Evolutionary conservation across 2,329 filamentous ascomycete species (phyloP).

Genomic region (Apiospora saccharicola): DNA sequence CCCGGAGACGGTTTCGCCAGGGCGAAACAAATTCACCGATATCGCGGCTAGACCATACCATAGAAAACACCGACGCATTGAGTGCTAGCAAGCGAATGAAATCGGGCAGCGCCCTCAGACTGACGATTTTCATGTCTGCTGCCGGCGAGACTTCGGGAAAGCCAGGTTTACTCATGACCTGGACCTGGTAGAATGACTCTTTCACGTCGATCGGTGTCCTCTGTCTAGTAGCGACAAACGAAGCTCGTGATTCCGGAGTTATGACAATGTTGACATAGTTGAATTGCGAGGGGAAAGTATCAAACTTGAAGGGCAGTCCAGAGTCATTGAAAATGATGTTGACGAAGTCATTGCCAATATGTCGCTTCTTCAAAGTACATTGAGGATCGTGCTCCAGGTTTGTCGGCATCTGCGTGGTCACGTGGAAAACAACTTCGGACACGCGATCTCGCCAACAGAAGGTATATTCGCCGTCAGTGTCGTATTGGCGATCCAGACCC

Average conservation of each 20-base stretch:
- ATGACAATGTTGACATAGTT: slow-evolving; percentile 98
- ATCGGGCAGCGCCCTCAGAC: slow-evolving; percentile 78
- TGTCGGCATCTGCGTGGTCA: slow-evolving; percentile 97
- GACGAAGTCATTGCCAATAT: slow-evolving; percentile 97
- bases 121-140: slow-evolving; percentile 87
- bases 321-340: slow-evolving; percentile 99
- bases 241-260: slow-evolving; percentile 81
- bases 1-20: slow-evolving; percentile 86
- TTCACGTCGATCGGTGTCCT: slow-evolving; percentile 46
- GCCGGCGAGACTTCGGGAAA: slow-evolving; percentile 94
- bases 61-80: slow-evolving; percentile 91
- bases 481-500: slow-evolving; percentile 80
- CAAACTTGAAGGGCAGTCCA: slow-evolving; percentile 84
- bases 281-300: slow-evolving; percentile 93
- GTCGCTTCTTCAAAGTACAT: slow-evolving; percentile 86
- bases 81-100: slow-evolving; percentile 90
- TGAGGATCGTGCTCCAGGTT: slow-evolving; percentile 77
- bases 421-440: slow-evolving; percentile 94
- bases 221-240: slow-evolving; percentile 69
- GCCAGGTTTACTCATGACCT: slow-evolving; percentile 85
- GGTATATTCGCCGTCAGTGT: slow-evolving; percentile 85
- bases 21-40: slow-evolving; percentile 86
- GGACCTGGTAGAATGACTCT: slow-evolving; percentile 81
- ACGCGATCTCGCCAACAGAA: slow-evolving; percentile 96
- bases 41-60: slow-evolving; percentile 83